Evolutionary conservation across 2,329 filamentous ascomycete genomes (phyloP), one percentile per base, ranked within the genome.

Genomic region (Phoma sp.): DNA sequence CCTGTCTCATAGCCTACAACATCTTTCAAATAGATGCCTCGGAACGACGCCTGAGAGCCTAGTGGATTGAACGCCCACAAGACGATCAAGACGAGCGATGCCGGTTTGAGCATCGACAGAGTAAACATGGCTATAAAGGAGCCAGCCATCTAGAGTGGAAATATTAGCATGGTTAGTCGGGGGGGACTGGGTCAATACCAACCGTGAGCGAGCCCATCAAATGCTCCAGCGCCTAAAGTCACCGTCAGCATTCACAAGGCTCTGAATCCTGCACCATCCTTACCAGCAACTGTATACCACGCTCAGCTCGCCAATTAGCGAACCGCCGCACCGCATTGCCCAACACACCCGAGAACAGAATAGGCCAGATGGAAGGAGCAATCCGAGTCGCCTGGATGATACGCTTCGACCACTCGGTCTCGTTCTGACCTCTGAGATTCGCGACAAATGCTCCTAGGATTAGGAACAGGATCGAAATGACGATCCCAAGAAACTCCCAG

Each of bases 11-110:
- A 37, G 6, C 48, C 53, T 9, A 32, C 12, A 2, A 10, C 6
- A 7, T 33, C 15, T 9, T 21, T 22, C 13, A 53, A n/a, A 25
- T 53, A 50, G 7, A 41, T 33, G 2, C 37, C 49, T 17, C 53
- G 48, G 8, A 60, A 60, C 0, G 57, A 59, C 2, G 52, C 53
- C 41, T 59, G 57, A 29, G 57, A 59, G 19, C 57, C 57, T 2
- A 59, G 43, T 7, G 57, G 55, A 24, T 58, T 53, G 39, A 52
- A 55, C 12, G 55, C 55, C 55, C 51, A 58, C 2, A 61, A 32
- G 1, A 49, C 6, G 5, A 55, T 24, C 7, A 60, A 37, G 6
- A 27, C 50, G 9, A 49, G 12, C 6, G 50, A 55, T 4, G 54
- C 32, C n/a, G 32, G 32, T 10, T 35, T 35, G 32, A 57, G 25